A percentile compares a stretch with the other conserved stretches of the same genome.
Evolutionary conservation across 106 monocot species (phyloP).

Genomic region (Dendrobium chrysotoxum): DNA sequence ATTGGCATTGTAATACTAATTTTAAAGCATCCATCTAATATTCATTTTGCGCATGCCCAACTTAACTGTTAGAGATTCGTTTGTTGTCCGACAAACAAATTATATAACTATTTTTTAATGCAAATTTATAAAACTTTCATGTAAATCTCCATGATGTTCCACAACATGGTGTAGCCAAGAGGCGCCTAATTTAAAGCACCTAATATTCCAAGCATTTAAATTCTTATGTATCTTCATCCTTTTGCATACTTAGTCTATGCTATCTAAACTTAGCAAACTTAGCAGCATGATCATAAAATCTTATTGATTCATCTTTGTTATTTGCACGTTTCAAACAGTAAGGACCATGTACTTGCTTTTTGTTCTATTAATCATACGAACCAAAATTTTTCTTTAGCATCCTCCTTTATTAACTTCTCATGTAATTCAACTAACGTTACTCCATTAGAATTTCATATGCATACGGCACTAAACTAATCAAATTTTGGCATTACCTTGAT

Average conservation of each 20-base stretch:
- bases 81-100: background rate
- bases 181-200: background rate
- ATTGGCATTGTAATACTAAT: background rate
- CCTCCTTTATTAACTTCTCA: background rate
- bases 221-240: background rate
- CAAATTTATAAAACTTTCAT: background rate
- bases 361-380: background rate
- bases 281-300: background rate
- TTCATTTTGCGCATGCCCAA: background rate
- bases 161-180: background rate
- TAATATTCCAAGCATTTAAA: background rate
- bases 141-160: background rate
- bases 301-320: background rate
- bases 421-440: background rate
- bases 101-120: conserved; percentile 1
- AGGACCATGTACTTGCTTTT: background rate
- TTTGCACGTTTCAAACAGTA: background rate
- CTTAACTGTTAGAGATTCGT: background rate
- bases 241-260: background rate
- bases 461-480: background rate
- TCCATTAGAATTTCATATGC: background rate
- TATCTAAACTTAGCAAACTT: background rate
- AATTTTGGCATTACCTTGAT: background rate
- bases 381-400: background rate
- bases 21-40: background rate